A percentile compares a stretch with the other conserved stretches of the same genome.
Conservation (phyloP, 768 basidiomycete species). For the Amanita brunnescens region DNA sequence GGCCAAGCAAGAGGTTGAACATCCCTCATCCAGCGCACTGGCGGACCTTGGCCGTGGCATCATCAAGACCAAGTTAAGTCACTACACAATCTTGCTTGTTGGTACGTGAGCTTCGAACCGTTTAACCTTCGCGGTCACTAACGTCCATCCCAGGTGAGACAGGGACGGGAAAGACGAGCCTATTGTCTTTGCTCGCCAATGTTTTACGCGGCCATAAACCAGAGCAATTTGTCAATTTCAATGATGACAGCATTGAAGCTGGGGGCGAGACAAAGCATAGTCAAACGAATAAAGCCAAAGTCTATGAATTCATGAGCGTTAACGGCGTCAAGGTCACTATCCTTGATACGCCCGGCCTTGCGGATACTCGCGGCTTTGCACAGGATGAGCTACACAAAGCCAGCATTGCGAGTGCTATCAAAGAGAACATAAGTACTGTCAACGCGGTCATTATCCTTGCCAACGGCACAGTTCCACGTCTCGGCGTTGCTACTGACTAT, state of each 20-base stretch:
- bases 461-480: constrained; percentile 18
- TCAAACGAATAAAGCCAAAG: background rate
- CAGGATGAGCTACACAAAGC: constrained; percentile 18
- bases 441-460: constrained; percentile 22
- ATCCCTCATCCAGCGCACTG: too few relatives aligned
- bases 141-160: background rate
- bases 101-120: background rate
- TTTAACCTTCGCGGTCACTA: background rate
- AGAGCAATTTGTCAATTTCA: background rate
- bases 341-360: constrained; percentile 22
- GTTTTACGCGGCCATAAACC: background rate
- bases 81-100: background rate
- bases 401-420: constrained; percentile 18
- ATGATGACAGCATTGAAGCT: background rate
- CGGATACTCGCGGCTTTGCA: constrained; percentile 19
- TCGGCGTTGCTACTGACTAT: constrained; percentile 18
- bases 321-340: constrained; percentile 11
- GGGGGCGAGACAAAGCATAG: background rate
- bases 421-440: constrained; percentile 11
- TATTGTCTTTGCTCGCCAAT: background rate
- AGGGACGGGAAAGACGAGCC: background rate
- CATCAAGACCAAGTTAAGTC: background rate
- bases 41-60: background rate
- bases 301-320: background rate
- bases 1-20: too few relatives aligned